Evolutionary conservation across 352 stramenopile genomes (phyloP), one percentile per base, ranked within the genome.

Genomic region (Globisporangium uncinulatum): DNA sequence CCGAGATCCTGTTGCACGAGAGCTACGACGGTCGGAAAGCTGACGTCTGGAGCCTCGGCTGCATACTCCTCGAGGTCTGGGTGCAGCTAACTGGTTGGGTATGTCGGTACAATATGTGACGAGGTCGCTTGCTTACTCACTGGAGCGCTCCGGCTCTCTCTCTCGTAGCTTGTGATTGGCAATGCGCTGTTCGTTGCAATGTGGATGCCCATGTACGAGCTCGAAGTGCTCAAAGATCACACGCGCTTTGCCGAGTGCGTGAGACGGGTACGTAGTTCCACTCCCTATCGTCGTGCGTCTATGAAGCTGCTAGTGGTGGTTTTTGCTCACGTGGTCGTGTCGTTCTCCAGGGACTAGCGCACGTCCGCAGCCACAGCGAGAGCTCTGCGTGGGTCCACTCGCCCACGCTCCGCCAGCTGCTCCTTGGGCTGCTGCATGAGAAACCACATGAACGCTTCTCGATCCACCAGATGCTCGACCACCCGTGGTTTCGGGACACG

Each of bases 21-120:
- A 61, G 56, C 21, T 93, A 95, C 55, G 80, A 92, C 32, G 83
- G 82, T 41, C 60, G 73, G 32, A 87, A 86, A 48, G 85, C 81
- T 10, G 88, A 97, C 45, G 64, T 94, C 19, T 97, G 88, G 88
- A 92, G 79, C 41, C 55, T 95, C 17, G 86, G 85, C 3, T 95
- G 83, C 61, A 90, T 96, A 15, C 56, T 95, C 7, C 68, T 97
- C 14, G 88, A 90, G 73, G 76, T 87, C 44, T 6, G 47, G 5
- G 11, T 51, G 29, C 15, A 2, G 29, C 44, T 57, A 19, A 21
- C 8, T 24, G 9, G 3, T 2, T 37, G 13, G 6, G 34, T 3
- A 13, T 3, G 34, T 39, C 2, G 6, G 5, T 39, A 13, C 10
- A 13, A 13, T 13, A 13, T 13, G 34, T 2, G 34, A 2, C 34